A percentile compares a stretch with the other conserved stretches of the same genome.
Conservation (phyloP, 306 rosid species). For the Parietaria judaica region DNA sequence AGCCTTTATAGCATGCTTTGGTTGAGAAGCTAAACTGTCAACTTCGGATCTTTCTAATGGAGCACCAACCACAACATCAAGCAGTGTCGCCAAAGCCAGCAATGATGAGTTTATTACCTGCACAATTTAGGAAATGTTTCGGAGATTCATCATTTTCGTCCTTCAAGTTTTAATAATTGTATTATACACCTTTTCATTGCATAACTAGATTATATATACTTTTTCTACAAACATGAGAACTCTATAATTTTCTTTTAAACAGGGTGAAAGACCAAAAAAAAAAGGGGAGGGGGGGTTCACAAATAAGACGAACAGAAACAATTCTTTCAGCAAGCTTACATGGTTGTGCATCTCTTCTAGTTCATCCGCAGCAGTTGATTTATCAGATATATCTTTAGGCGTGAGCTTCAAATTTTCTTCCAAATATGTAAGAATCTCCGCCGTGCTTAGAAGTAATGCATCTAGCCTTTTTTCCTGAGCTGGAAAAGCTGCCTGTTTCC, state of each 20-base stretch:
- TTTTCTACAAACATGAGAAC: background rate
- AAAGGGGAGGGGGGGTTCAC: background rate
- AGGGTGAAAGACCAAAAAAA: background rate
- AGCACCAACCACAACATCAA: slow-evolving; percentile 61
- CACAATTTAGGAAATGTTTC: slow-evolving; percentile 20
- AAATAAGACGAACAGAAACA: slow-evolving; percentile 1
- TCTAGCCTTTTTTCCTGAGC: slow-evolving; percentile 87
- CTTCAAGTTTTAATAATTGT: background rate
- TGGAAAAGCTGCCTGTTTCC: slow-evolving; percentile 74
- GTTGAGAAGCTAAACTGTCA: slow-evolving; percentile 45
- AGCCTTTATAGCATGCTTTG: slow-evolving; percentile 73
- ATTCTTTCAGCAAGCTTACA: slow-evolving; percentile 30
- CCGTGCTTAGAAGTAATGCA: slow-evolving; percentile 69
- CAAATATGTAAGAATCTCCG: slow-evolving; percentile 68
- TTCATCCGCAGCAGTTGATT: slow-evolving; percentile 74
- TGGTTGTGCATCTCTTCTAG: slow-evolving; percentile 87
- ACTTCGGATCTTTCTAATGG: slow-evolving; percentile 43
- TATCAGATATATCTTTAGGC: slow-evolving; percentile 75
- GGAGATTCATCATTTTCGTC: slow-evolving; percentile 1
- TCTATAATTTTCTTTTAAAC: background rate
- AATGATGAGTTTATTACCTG: slow-evolving; percentile 89
- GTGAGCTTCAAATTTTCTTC: slow-evolving; percentile 88
- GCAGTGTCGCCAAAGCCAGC: slow-evolving; percentile 83
- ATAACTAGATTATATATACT: too few species aligned
- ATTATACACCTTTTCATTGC: background rate